Conservation (phyloP, 345 rosid species). For the Punica granatum region DNA sequence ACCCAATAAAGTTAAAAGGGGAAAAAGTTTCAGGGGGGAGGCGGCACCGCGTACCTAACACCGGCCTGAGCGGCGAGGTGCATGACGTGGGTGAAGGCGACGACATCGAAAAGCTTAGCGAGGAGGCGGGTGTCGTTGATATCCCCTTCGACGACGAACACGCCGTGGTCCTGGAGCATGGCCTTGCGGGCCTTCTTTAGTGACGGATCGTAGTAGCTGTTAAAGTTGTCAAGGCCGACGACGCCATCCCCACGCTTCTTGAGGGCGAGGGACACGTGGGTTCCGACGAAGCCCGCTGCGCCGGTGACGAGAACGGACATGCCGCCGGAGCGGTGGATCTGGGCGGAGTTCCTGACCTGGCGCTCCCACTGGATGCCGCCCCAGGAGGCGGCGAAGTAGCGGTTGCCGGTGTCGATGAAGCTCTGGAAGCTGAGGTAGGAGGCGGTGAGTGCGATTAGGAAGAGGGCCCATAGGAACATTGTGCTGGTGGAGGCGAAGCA, state of each 20-base stretch:
- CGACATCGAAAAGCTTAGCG: slow-evolving; percentile 27
- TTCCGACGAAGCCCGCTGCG: slow-evolving; percentile 29
- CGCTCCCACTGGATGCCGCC: slow-evolving; percentile 33
- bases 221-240: slow-evolving; percentile 30
- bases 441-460: slow-evolving; percentile 42
- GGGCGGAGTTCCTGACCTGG: slow-evolving; percentile 23
- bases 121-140: slow-evolving; percentile 30
- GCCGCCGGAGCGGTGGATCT: slow-evolving; percentile 20
- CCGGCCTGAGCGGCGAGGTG: slow-evolving; percentile 39
- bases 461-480: slow-evolving; percentile 45
- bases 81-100: slow-evolving; percentile 33
- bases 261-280: slow-evolving; percentile 26
- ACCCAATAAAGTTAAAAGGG: background rate
- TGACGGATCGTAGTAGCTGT: slow-evolving; percentile 30
- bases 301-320: slow-evolving; percentile 33
- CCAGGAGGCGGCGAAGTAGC: slow-evolving; percentile 26
- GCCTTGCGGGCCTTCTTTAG: slow-evolving; percentile 20
- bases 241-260: slow-evolving; percentile 33
- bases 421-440: slow-evolving; percentile 39
- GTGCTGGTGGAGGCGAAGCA: slow-evolving; percentile 43
- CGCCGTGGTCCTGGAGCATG: slow-evolving; percentile 12
- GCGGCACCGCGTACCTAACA: slow-evolving; percentile 15
- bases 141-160: slow-evolving; percentile 26
- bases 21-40: background rate
- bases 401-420: slow-evolving; percentile 34